Base-by-base conservation (phyloP, 371 early-diverging fungal genomes). In the Mucor mucedo region DNA sequence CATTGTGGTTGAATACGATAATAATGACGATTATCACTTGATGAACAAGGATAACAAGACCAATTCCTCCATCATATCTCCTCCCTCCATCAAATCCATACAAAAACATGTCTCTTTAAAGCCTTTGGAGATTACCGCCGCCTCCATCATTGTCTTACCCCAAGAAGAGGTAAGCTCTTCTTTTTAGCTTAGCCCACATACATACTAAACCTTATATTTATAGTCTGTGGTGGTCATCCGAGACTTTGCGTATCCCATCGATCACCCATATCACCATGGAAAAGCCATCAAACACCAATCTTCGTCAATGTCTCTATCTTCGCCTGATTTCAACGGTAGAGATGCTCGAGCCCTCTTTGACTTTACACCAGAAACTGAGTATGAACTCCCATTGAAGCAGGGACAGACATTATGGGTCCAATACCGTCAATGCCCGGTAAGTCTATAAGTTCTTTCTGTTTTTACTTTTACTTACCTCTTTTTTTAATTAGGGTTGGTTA, bases 301-400 rank as follows among this genome's bases (percentile, higher is more conserved):
- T 14, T 69, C 69, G 0, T 58, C 44, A 52, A 63, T 59, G 27
- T 77, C 71, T 32, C 66, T 55, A 52, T 67, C 65, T 58, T 66
- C 68, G 1, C 72, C 78, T 5, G 83, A 79, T 40, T 77, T 68
- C 59, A 76, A 62, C 39, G 82, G 81, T 52, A 77, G 72, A 59
- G 75, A 77, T 66, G 89, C 79, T 33, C 77, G 82, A 58, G 92
- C 88, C 13, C 65, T 91, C n/a, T 91, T 90, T 65, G 90, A 91
- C 61, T 91, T 91, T 75, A 79, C 76, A 38, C 91, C 89, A 30
- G 89, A 89, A 65, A 87, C 87, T 49, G 79, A 85, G 16, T 83
- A 76, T 29, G 92, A 91, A 75, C 71, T 90, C 57, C 81, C 72
- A 33, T 84, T 91, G 63, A 70, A 80, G 10, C 84, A 89, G 59